Percentiles rank a stretch among this genome's conserved stretches.
phyloP scores from a whole-genome alignment of 2,329 filamentous ascomycete species.

The Pseudogymnoascus sp. region DNA sequence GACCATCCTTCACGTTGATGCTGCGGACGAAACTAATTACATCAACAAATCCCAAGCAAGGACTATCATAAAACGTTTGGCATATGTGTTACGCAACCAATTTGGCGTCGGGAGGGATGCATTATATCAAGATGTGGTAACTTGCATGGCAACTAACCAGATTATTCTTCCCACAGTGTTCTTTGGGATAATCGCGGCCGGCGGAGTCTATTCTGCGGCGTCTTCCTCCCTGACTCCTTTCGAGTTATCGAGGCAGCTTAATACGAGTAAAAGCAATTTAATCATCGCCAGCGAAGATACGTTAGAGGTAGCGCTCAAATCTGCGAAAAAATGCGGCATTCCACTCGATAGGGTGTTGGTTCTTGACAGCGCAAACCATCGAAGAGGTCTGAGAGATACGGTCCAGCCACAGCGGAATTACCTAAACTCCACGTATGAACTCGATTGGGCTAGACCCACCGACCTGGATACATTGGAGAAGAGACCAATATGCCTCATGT shows the following conservation, averaged over 20 bases:
- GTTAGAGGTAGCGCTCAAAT: conserved; percentile 58
- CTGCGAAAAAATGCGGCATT: conserved; percentile 53
- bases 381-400: conserved; percentile 43
- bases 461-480: conserved; percentile 43
- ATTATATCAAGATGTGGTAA: background rate
- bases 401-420: background rate
- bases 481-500: conserved; percentile 66
- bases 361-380: conserved; percentile 46
- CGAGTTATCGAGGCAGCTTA: conserved; percentile 69
- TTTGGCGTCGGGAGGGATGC: background rate
- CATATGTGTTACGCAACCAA: background rate
- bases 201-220: conserved; percentile 69
- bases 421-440: conserved; percentile 47
- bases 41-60: background rate
- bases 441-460: conserved; percentile 55
- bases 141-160: background rate
- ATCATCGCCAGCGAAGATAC: conserved; percentile 54
- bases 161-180: conserved; percentile 38
- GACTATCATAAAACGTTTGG: background rate
- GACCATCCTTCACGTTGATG: background rate
- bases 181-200: conserved; percentile 68
- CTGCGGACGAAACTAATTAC: background rate
- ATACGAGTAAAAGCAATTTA: conserved; percentile 61
- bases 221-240: conserved; percentile 63
- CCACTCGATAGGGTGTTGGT: conserved; percentile 50